Percentiles rank a stretch among this genome's conserved stretches.
These are phyloP conservation scores for Rugonectria rugulosa DNA, from an alignment of 2,329 filamentous ascomycete genomes.

Conservation along the genomic window DNA sequence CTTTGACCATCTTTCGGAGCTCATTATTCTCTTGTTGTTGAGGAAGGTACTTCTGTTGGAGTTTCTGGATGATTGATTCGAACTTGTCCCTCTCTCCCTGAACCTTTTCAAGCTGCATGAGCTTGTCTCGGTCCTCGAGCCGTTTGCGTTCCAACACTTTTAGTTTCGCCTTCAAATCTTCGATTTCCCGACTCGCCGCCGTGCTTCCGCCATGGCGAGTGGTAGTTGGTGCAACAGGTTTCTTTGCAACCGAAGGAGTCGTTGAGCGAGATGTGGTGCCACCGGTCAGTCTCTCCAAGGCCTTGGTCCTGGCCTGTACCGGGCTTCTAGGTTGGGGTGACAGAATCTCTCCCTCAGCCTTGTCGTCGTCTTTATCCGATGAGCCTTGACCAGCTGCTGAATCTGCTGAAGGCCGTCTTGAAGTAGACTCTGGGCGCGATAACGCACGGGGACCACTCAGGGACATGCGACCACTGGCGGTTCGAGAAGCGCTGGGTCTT, in stretches of 20 bases:
- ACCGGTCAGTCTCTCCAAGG: slow-evolving; percentile 60
- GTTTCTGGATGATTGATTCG: slow-evolving; percentile 85
- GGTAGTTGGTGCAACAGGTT: slow-evolving; percentile 39
- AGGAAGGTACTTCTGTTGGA: slow-evolving; percentile 87
- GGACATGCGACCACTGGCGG: slow-evolving; percentile 52
- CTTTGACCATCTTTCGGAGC: slow-evolving; percentile 78
- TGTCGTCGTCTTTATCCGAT: slow-evolving; percentile 50
- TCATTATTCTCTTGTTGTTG: slow-evolving; percentile 82
- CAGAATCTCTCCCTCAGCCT: slow-evolving; percentile 59
- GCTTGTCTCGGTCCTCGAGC: slow-evolving; percentile 82
- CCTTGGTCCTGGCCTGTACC: slow-evolving; percentile 57
- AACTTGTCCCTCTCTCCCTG: slow-evolving; percentile 81
- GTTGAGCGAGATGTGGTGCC: slow-evolving; percentile 41
- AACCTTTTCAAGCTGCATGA: slow-evolving; percentile 79
- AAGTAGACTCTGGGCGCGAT: slow-evolving; percentile 47
- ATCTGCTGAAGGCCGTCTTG: slow-evolving; percentile 56
- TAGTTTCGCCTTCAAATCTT: slow-evolving; percentile 88
- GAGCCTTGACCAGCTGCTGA: slow-evolving; percentile 52
- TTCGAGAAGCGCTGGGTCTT: slow-evolving; percentile 46
- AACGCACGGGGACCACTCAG: slow-evolving; percentile 44
- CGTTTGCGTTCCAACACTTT: slow-evolving; percentile 88
- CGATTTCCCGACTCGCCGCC: slow-evolving; percentile 72
- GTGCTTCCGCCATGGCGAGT: slow-evolving; percentile 52
- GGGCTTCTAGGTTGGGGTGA: slow-evolving; percentile 61
- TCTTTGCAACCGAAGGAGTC: slow-evolving; percentile 43